phyloP scores from a whole-genome alignment of 1,139 yeast genomes.

The Lipomyces yarrowii region DNA sequence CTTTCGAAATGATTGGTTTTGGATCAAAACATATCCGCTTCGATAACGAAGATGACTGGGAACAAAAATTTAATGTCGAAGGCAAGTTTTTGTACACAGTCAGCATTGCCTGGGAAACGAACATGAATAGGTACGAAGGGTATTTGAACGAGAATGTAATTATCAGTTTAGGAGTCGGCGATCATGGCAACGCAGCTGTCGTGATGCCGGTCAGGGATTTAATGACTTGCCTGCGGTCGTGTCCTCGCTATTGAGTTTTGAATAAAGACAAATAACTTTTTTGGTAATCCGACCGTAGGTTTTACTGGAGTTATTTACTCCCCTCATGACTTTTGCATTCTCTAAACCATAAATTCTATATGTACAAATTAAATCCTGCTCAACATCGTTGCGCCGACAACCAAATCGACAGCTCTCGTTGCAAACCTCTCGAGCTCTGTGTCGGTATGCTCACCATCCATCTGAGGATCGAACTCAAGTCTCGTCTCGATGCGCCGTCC shows the following conservation, averaged over 20 bases:
- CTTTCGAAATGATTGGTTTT: constrained; percentile 25
- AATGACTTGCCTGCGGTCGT: constrained; percentile 32
- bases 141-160: constrained; percentile 27
- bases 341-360: neutral
- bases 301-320: neutral
- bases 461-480: constrained; percentile 10
- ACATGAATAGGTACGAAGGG: constrained; percentile 28
- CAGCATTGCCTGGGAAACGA: constrained; percentile 27
- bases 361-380: neutral
- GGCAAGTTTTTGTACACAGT: constrained; percentile 30
- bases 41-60: constrained; percentile 31
- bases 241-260: neutral
- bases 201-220: constrained; percentile 30
- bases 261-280: neutral
- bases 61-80: constrained; percentile 26
- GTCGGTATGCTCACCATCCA: constrained; percentile 4
- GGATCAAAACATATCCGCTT: constrained; percentile 17
- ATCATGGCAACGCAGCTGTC: constrained; percentile 29
- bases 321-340: neutral
- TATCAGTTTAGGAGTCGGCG: constrained; percentile 28
- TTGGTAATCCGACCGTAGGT: neutral
- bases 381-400: constrained; percentile 20
- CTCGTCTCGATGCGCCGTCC: constrained; percentile 24
- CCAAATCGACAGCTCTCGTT: constrained; percentile 19
- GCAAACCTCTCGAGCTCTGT: constrained; percentile 14